Base-by-base conservation (phyloP, 2,329 filamentous ascomycete genomes). In the Scleromitrula shiraiana region DNA sequence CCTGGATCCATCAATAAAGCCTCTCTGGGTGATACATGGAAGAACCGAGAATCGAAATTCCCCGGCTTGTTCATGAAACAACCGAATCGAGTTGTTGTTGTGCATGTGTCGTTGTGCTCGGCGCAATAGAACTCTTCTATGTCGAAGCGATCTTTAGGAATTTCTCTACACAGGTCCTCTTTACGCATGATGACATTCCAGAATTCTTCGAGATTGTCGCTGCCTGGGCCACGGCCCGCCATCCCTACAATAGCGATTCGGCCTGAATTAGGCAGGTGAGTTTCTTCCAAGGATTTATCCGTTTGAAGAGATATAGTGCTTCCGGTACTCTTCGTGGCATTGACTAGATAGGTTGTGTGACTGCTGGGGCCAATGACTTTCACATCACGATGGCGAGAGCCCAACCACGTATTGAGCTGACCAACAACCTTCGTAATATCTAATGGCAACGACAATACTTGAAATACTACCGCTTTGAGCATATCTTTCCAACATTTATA, bases 21-120 rank as follows among this genome's bases (percentile, higher is more conserved):
- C 66, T 90, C 85, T 55, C 83, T 79, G 6, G 85, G 84, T 22
- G 84, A 88, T 81, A 90, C 88, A 66, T 87, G 87, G 76, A 90
- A 90, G 68, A 90, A 89, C 0, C 82, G 74, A 19, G 83, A 80
- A 57, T 90, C 85, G 59, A 90, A 90, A 42, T 83, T 70, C 46
- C 83, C 83, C 0, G 85, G 84, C 52, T 88, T 76, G 52, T 87
- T 78, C 26, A 52, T 73, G 69, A 70, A 88, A 68, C 83, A 86
- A n/a, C 85, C 85, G 56, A 80, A 86, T 2, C 81, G 82, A 1
- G 83, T 86, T n/a, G n/a, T n/a, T 17, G 14, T 26, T 8, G n/a
- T 40, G 19, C 33, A 10, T 37, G 10, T 65, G n/a, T 5, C n/a
- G 29, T 29, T 6, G 26, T 9, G 4, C 10, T 14, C 4, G 29